A percentile compares a stretch with the other conserved stretches of the same genome.
phyloP scores from a whole-genome alignment of 2,329 filamentous ascomycete genomes.

The Hypoxylon sp. region DNA sequence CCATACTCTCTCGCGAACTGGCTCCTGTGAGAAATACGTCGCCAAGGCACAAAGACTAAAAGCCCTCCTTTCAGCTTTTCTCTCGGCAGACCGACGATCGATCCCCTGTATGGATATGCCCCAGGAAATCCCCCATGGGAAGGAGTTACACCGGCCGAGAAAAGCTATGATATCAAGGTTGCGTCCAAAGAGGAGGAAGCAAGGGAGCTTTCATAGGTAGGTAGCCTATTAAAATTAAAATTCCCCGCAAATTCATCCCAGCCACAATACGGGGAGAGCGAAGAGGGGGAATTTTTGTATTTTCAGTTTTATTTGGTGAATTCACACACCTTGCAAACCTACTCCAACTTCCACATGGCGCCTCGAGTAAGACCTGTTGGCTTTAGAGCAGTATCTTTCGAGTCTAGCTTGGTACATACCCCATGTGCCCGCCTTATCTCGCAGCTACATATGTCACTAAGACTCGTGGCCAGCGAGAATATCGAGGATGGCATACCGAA shows the following conservation, averaged over 20 bases:
- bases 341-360: not conserved
- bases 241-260: constrained; percentile 11
- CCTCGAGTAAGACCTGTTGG: not conserved
- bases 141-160: not conserved
- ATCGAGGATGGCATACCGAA: constrained; percentile 22
- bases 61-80: not conserved
- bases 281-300: not conserved
- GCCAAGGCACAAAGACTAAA: constrained; percentile 20
- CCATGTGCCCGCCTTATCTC: constrained; percentile 12
- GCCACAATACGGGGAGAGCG: not conserved
- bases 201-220: constrained; percentile 13
- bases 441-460: constrained; percentile 28
- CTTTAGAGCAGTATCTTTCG: not conserved
- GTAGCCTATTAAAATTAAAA: constrained; percentile 16
- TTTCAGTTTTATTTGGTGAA: not conserved
- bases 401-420: not conserved
- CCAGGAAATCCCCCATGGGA: constrained; percentile 8
- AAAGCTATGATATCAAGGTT: constrained; percentile 28
- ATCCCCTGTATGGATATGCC: constrained; percentile 3
- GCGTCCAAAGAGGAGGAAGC: constrained; percentile 24
- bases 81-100: constrained; percentile 19
- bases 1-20: not conserved
- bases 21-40: not conserved
- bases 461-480: not conserved
- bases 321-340: not conserved